Base-by-base conservation (phyloP, 2,329 filamentous ascomycete species). In the Fusarium poae region DNA sequence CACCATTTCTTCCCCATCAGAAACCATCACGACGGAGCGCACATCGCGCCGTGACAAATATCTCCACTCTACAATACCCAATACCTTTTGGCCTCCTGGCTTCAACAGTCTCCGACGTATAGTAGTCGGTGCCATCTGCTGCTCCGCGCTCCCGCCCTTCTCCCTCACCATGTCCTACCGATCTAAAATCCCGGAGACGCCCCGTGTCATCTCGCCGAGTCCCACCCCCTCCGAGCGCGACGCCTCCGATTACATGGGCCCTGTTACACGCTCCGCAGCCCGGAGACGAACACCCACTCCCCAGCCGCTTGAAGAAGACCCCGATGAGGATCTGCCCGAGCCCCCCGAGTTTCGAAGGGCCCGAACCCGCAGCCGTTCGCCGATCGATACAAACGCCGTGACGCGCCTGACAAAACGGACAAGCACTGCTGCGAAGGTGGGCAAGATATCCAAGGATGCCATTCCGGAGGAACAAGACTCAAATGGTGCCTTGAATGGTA, bases 161-260 rank as follows among this genome's bases (percentile, higher is more conserved):
- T 79, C 82, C 11, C 82, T 77, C 78, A 75, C 78, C 75, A 88
- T 90, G 82, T 84, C 87, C 57, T 77, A 83, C 63, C 83, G 82
- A 60, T 78, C 80, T 53, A 82, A 86, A 64, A 79, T 96, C 60
- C 94, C 94, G 59, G 86, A 87, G 59, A 96, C 91, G 58, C 94
- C 94, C 75, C 91, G 93, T 76, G 92, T 97, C 72, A 97, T 96
- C 72, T 97, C 93, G 15, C 94, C 94, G 40, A 96, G 93, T 57
- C 94, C 94, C 40, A 91, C 91, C 4, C 76, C 79, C 25, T 79
- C 79, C 43, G 79, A 80, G 57, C 73, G 64, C 30, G 77, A 76
- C 20, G 61, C 59, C 29, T 68, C 66, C 25, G 79, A 79, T 37
- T 87, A 97, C 79, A 89, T 88, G 69, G 91, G 89, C 12, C 93